Evolutionary conservation across 2,329 filamentous ascomycete species (phyloP), one percentile per base, ranked within the genome.

Genomic region (Graphiopsis chlorocephala): DNA sequence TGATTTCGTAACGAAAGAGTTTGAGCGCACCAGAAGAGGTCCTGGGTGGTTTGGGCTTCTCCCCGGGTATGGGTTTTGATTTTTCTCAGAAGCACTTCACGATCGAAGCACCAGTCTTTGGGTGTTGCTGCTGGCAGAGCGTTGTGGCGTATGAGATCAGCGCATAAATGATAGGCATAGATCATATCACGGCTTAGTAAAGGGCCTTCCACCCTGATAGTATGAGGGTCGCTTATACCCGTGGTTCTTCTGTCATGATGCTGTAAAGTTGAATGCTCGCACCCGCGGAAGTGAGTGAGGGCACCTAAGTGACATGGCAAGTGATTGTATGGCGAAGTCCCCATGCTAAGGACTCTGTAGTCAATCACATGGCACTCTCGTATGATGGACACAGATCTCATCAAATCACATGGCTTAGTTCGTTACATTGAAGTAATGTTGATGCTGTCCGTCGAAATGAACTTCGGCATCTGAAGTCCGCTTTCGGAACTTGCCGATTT

Each of bases 1-100:
- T 45, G n/a, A 78, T 83, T 0, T 81, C 80, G 63, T 73, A n/a
- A n/a, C 7, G 77, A 77, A 77, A 63, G 82, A 86, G 74, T 72
- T 85, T 57, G 76, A 80, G 70, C 75, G 71, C 11, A 50, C 15
- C 12, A 45, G 26, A 17, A 64, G 26, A 6, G 57, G 57, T 1
- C 17, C 25, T 4, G 26, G 57, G n/a, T 31, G n/a, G 5, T 45
- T 20, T 23, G 25, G 57, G 1, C 26, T 38, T 12, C 38, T 48
- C 7, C 57, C 26, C 17, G 17, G 6, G 17, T 42, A 7, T 20
- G 17, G n/a, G 35, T n/a, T n/a, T n/a, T n/a, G n/a, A n/a, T n/a
- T n/a, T n/a, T n/a, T n/a, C n/a, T n/a, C n/a, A n/a, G n/a, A n/a
- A n/a, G 6, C 15, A 42, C n/a, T 20, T 4, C 8, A 45, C n/a